Evolutionary conservation across 768 basidiomycete genomes (phyloP), one percentile per base, ranked within the genome.

Genomic region (Suillus bovinus): DNA sequence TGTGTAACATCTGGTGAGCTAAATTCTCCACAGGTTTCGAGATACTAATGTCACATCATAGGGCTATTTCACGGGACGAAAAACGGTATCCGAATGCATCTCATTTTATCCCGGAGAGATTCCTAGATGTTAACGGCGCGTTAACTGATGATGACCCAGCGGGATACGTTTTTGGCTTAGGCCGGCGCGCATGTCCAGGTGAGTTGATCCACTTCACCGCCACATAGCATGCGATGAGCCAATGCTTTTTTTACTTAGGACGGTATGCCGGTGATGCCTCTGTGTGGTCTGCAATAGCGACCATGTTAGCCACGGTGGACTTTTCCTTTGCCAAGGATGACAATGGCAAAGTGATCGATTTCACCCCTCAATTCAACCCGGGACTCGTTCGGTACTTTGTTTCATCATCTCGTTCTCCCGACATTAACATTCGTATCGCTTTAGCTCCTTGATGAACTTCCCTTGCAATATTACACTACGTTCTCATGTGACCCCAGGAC

Each of bases 241-340:
- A 17, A 31, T 11, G 1, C n/a, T 17, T 20, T 20, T 6, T 42
- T 33, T 20, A 20, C n/a, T 14, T n/a, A 62, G 61, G 74, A 2
- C 59, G 67, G 22, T 61, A 71, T 53, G 50, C 72, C 2, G 74
- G 71, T 1, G 67, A 69, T 17, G 63, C 63, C 5, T 69, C 66
- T 24, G 31, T 75, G 7, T 75, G 66, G 69, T 66, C 68, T 9
- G 64, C 63, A 2, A 67, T 71, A 31, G 70, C 63, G 2, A 69
- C 65, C 29, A 64, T 74, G 29, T 64, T 75, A 16, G 59, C 69
- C 17, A 55, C 68, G 9, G 63, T 73, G 54, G 27, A 61, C 9
- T 69, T 75, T 38, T 29, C 59, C 20, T 63, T 58, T 47, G 62
- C 68, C 8, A 53, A 66, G 14, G 73, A 69, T 52, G 65, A 66